Base-by-base conservation (phyloP, 352 stramenopile genomes). In the Globisporangium paddicum region DNA sequence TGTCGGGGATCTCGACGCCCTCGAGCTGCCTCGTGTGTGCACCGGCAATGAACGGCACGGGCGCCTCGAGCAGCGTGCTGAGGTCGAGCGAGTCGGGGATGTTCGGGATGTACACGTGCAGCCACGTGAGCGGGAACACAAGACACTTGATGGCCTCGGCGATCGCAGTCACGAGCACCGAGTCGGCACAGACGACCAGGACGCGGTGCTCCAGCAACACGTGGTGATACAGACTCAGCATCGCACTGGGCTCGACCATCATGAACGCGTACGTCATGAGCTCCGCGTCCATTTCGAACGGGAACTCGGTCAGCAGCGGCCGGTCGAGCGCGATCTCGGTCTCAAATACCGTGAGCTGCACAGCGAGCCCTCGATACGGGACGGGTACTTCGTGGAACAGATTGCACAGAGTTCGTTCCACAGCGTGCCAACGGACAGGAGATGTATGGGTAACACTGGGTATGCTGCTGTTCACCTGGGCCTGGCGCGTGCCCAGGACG, bases 21-120 rank as follows among this genome's bases (percentile, higher is more conserved):
- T 63, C 58, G 11, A 85, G 54, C 55, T 86, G 75, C 1, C 26
- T 55, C 0, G 63, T 60, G 48, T 79, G 64, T 3, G 75, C 72
- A 0, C 75, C 75, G 0, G 72, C 75, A 23, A 82, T 72, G 54
- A 86, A 86, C 0, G 75, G 72, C 21, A 82, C 75, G 1, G 75
- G 75, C 1, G 75, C 75, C 38, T 86, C 75, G 3, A 86, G 65
- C 2, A 86, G 58, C 46, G 72, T 86, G 18, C 55, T 68, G 14
- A 86, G 65, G 41, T 86, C 75, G 18, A 86, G 63, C 26, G 64
- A 69, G 49, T 81, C 72, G 0, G 75, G 75, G 28, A 86, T 67
- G 28, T 70, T 77, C 9, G 75, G 75, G 55, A 82, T 73, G 55
- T 76, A 75, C 10, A 86, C 75, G 49, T 86, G 75, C 11, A 82